A percentile compares a stretch with the other conserved stretches of the same genome.
Conservation (phyloP, 1,284 basidiomycete species). For the Cryptococcus sp. region DNA sequence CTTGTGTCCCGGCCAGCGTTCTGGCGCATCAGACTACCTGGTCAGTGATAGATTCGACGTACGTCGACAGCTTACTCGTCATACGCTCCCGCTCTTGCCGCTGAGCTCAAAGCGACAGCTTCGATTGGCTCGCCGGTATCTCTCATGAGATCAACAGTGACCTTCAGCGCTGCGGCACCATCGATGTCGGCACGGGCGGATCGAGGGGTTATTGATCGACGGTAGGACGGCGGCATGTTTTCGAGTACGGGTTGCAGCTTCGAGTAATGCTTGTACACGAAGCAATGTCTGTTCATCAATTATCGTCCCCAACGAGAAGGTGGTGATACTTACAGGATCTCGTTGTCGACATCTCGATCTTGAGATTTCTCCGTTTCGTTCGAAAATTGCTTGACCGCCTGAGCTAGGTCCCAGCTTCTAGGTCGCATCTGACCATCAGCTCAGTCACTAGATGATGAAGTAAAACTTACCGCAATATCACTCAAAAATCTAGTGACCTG, state of each 20-base stretch:
- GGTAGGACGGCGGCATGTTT: slow-evolving; percentile 27
- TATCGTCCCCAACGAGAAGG: not conserved
- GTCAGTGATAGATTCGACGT: slow-evolving; percentile 30
- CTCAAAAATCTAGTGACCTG: slow-evolving; percentile 77
- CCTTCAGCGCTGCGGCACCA: slow-evolving; percentile 72
- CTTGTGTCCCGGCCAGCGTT: slow-evolving; percentile 61
- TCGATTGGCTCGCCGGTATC: slow-evolving; percentile 70
- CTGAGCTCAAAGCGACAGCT: slow-evolving; percentile 56
- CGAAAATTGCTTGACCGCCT: slow-evolving; percentile 28
- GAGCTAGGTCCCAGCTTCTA: slow-evolving; percentile 31
- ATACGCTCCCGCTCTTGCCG: slow-evolving; percentile 52
- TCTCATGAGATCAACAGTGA: slow-evolving; percentile 67
- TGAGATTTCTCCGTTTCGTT: slow-evolving; percentile 32
- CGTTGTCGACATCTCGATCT: slow-evolving; percentile 37
- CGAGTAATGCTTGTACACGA: slow-evolving; percentile 31
- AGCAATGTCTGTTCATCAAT: slow-evolving; percentile 28
- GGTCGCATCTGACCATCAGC: slow-evolving; percentile 25
- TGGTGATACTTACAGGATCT: slow-evolving; percentile 25
- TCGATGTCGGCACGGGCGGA: slow-evolving; percentile 51
- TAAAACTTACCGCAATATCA: slow-evolving; percentile 63
- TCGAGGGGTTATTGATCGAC: slow-evolving; percentile 16
- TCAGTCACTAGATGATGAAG: slow-evolving; percentile 1
- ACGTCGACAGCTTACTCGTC: slow-evolving; percentile 28
- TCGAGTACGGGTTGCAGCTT: slow-evolving; percentile 30
- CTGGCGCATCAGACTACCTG: slow-evolving; percentile 62